phyloP scores from a whole-genome alignment of 345 rosid genomes.

The Diplotaxis tenuifolia region DNA sequence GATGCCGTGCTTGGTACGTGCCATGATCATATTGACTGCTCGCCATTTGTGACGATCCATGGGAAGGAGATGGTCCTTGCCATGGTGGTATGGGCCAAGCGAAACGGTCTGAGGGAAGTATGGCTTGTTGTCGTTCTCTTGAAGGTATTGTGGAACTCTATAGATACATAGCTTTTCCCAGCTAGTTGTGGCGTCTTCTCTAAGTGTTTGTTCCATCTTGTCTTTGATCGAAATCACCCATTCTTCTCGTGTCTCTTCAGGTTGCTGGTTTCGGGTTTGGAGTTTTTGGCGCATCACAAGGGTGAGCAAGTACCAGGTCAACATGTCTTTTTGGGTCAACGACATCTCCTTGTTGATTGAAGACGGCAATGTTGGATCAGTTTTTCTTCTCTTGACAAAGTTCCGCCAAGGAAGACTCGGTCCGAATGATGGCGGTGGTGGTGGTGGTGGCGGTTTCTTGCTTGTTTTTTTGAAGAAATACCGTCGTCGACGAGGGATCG shows the following conservation, averaged over 20 bases:
- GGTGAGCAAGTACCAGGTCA: conserved; percentile 37
- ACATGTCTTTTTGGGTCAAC: conserved; percentile 12
- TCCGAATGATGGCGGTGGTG: conserved; percentile 22
- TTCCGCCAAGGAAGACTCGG: conserved; percentile 27
- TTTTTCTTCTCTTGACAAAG: conserved; percentile 7
- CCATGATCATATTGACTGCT: conserved; percentile 53
- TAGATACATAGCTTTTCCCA: conserved; percentile 49
- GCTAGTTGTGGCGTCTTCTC: conserved; percentile 52
- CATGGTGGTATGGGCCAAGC: conserved; percentile 77
- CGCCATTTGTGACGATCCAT: conserved; percentile 88
- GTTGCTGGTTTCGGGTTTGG: conserved; percentile 10
- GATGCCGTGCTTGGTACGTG: conserved; percentile 52
- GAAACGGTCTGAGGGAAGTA: conserved; percentile 73
- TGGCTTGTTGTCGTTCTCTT: conserved; percentile 57
- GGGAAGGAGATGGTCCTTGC: conserved; percentile 51
- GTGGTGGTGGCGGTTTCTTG: conserved; percentile 17
- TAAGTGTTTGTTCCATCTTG: conserved; percentile 53
- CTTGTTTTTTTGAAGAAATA: background rate
- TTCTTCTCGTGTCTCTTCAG: conserved; percentile 40
- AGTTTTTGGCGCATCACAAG: conserved; percentile 25
- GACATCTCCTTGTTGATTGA: conserved; percentile 15
- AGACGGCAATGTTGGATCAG: background rate
- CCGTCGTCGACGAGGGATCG: conserved; percentile 12
- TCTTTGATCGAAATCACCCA: conserved; percentile 70
- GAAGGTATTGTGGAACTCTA: conserved; percentile 30